Percentiles rank a stretch among this genome's conserved stretches.
Evolutionary conservation across 2,329 filamentous ascomycete genomes (phyloP).

Genomic region (Colletotrichum graminicola): DNA sequence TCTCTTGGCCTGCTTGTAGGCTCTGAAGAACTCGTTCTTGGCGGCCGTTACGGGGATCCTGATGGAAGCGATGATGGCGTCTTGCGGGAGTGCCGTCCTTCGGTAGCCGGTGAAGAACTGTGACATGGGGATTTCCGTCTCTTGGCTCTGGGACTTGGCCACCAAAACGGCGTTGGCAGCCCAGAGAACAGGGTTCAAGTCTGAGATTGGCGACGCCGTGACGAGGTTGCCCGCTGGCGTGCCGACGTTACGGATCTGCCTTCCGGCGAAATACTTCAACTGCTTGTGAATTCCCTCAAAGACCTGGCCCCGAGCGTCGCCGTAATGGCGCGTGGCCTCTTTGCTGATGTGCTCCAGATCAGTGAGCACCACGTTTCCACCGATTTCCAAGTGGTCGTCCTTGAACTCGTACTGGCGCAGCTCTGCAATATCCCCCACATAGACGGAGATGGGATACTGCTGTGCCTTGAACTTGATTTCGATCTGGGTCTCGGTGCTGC

Average conservation of each 20-base stretch:
- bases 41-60: constrained; percentile 82
- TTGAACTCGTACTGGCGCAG: constrained; percentile 84
- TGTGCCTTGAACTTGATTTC: constrained; percentile 98
- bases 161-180: constrained; percentile 86
- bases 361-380: constrained; percentile 91
- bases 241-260: constrained; percentile 97
- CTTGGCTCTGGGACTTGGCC: constrained; percentile 79
- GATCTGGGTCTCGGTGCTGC: constrained; percentile 97
- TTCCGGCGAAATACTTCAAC: constrained; percentile 91
- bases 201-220: constrained; percentile 95
- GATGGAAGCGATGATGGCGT: constrained; percentile 88
- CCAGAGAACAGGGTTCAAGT: constrained; percentile 94
- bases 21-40: constrained; percentile 85
- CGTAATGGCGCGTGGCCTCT: constrained; percentile 84
- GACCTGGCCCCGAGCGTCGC: constrained; percentile 76
- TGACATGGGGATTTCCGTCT: constrained; percentile 89
- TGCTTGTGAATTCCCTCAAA: constrained; percentile 95
- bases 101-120: constrained; percentile 95
- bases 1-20: constrained; percentile 96
- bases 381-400: constrained; percentile 88
- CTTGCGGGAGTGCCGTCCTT: constrained; percentile 80
- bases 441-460: constrained; percentile 90
- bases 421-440: constrained; percentile 92
- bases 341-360: constrained; percentile 89
- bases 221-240: constrained; percentile 95